Percentiles rank a stretch among this genome's conserved stretches.
phyloP scores from a whole-genome alignment of 768 basidiomycete genomes.

The Saitozyma sp. region DNA sequence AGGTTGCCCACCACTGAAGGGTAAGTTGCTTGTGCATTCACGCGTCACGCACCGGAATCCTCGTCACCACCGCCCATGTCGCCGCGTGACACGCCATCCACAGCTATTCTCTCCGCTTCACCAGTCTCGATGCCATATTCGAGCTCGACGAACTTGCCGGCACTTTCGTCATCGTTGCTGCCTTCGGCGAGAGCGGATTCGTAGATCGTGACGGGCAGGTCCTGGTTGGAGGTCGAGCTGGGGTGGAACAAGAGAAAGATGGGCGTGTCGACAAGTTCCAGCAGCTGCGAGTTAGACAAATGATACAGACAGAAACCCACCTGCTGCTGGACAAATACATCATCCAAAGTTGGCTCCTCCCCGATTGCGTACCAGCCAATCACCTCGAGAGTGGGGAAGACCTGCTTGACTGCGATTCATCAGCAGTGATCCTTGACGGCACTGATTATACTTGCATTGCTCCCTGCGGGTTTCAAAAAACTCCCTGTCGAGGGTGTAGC shows the following conservation, averaged over 20 bases:
- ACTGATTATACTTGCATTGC: constrained; percentile 64
- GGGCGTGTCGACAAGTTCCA: constrained; percentile 80
- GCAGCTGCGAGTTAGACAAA: constrained; percentile 61
- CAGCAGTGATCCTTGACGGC: not conserved
- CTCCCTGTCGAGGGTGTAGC: constrained; percentile 58
- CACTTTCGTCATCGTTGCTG: constrained; percentile 58
- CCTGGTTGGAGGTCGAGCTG: constrained; percentile 60
- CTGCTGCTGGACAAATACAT: constrained; percentile 84
- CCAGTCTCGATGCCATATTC: constrained; percentile 91
- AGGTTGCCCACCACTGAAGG: constrained; percentile 80
- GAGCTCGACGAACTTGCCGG: constrained; percentile 73
- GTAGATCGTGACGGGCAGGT: constrained; percentile 88
- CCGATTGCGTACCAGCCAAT: constrained; percentile 98
- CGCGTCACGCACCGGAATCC: constrained; percentile 65
- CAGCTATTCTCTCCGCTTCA: constrained; percentile 97
- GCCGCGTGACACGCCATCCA: constrained; percentile 89
- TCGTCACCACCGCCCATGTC: constrained; percentile 57
- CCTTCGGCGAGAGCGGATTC: constrained; percentile 78
- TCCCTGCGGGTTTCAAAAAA: constrained; percentile 81
- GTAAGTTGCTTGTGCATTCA: not conserved
- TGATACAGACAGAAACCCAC: constrained; percentile 52
- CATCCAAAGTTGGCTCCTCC: constrained; percentile 66
- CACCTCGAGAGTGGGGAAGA: constrained; percentile 94
- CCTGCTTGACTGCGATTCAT: constrained; percentile 77
- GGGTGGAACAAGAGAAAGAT: constrained; percentile 69